Evolutionary conservation across 2,329 filamentous ascomycete species (phyloP), one percentile per base, ranked within the genome.

Genomic region (Xylariaceae sp.): DNA sequence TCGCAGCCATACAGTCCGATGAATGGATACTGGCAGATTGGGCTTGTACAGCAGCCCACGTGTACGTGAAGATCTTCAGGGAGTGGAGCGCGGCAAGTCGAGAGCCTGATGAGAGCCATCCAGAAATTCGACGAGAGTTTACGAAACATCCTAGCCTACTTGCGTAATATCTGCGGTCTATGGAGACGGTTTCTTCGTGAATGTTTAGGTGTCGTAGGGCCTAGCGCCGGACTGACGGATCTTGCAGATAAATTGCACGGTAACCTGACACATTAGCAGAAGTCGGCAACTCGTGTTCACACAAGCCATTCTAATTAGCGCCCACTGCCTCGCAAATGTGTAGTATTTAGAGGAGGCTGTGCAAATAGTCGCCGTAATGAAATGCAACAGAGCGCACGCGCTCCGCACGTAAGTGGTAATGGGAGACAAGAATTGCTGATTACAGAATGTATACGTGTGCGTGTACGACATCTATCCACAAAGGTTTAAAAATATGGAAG

Each of bases 181-280:
- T 10, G 32, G 32, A 7, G 6, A 37, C 32, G 32, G 32, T 16
- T 12, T 16, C 32, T 16, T 37, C 26, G 10, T 29, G 32, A 37
- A 37, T 16, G 49, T 49, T n/a, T 7, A 37, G 40, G 46, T 37
- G 54, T 42, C 44, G 32, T 60, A 57, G 46, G 57, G 57, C 52
- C 47, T 60, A 62, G 52, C 53, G 54, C 48, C 42, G 46, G 52
- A 57, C 40, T 53, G 52, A 59, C 45, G 60, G 60, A 62, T 60
- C 57, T 60, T 54, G 54, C 57, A 62, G 43, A 2, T 12, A 23
- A 29, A 47, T 42, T 51, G 51, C 52, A 55, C 55, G 57, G 50
- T 43, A 57, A 44, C 52, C 51, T 52, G 54, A n/a, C 20, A 43
- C 59, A 55, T 46, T 44, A 42, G 46, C 52, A 49, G 57, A n/a